These are phyloP conservation scores for Chondrostereum purpureum DNA, from an alignment of 1,284 basidiomycete species.

Conservation along the genomic window DNA sequence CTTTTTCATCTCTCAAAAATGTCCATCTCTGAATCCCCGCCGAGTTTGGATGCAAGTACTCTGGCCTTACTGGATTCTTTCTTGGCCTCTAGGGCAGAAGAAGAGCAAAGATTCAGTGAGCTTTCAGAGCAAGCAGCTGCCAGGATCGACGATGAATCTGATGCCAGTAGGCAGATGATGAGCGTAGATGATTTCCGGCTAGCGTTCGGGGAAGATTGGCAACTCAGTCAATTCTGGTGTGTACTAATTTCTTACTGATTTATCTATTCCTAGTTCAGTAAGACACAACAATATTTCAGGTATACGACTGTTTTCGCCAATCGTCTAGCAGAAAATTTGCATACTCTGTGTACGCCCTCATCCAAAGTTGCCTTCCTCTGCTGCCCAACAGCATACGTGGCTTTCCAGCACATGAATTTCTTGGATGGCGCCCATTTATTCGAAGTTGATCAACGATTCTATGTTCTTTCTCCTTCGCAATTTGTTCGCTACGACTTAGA, in stretches of 20 bases:
- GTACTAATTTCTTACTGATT: conserved; percentile 13
- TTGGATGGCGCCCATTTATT: conserved; percentile 27
- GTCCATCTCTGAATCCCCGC: background rate
- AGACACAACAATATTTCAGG: conserved; percentile 22
- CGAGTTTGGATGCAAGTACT: conserved; percentile 26
- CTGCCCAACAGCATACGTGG: conserved; percentile 38
- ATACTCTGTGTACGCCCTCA: conserved; percentile 22
- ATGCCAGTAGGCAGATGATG: conserved; percentile 27
- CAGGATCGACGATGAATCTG: conserved; percentile 15
- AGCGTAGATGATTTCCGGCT: conserved; percentile 34
- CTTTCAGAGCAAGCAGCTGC: conserved; percentile 27
- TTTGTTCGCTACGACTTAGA: conserved; percentile 36
- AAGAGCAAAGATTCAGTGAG: conserved; percentile 32
- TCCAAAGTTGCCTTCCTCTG: conserved; percentile 36
- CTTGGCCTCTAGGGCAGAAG: conserved; percentile 31
- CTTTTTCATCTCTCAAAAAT: background rate
- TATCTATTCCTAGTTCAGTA: background rate
- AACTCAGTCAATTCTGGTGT: conserved; percentile 43
- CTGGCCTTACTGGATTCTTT: conserved; percentile 33
- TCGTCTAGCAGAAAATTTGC: conserved; percentile 25
- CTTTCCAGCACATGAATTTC: conserved; percentile 32
- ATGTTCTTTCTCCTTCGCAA: conserved; percentile 28
- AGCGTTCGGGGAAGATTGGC: conserved; percentile 41
- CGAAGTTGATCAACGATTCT: conserved; percentile 35
- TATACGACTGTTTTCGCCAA: conserved; percentile 33